Percentiles rank a stretch among this genome's conserved stretches.
Evolutionary conservation across 306 rosid genomes (phyloP).

Genomic region (Crataegus laevigata): DNA sequence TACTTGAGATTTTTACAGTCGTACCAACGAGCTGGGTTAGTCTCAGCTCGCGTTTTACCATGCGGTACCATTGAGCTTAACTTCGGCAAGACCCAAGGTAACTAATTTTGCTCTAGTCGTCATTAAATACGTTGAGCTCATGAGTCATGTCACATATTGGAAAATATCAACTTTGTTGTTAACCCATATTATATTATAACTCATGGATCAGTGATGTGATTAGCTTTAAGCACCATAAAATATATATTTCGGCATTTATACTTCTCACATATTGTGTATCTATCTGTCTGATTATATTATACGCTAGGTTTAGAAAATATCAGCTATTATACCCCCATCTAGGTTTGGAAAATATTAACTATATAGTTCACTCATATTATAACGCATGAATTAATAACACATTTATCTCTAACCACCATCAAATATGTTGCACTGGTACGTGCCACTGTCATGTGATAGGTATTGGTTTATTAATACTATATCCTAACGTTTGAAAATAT

Average conservation of each 20-base stretch:
- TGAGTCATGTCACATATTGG: too few species aligned
- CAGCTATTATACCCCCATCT: neutral
- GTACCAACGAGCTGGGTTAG: slow-evolving; percentile 21
- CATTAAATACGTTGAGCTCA: neutral
- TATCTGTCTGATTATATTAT: too few species aligned
- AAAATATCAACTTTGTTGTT: neutral
- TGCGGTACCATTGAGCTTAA: slow-evolving; percentile 42
- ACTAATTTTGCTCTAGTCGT: neutral
- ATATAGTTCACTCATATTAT: too few species aligned
- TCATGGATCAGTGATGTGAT: too few species aligned
- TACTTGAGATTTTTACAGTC: slow-evolving; percentile 58
- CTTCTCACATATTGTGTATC: neutral
- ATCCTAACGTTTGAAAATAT: too few species aligned
- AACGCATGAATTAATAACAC: too few species aligned
- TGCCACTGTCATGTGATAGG: neutral
- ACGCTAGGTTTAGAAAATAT: neutral
- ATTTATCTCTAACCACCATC: too few species aligned
- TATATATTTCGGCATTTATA: too few species aligned
- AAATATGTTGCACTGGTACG: too few species aligned
- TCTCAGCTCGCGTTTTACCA: slow-evolving; percentile 57
- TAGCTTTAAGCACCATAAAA: too few species aligned
- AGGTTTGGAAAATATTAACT: neutral
- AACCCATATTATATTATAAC: too few species aligned
- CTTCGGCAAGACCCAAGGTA: slow-evolving; percentile 55
- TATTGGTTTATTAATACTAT: neutral